Evolutionary conservation across 2,329 filamentous ascomycete species (phyloP), one percentile per base, ranked within the genome.

Genomic region (Sclerotinia borealis): DNA sequence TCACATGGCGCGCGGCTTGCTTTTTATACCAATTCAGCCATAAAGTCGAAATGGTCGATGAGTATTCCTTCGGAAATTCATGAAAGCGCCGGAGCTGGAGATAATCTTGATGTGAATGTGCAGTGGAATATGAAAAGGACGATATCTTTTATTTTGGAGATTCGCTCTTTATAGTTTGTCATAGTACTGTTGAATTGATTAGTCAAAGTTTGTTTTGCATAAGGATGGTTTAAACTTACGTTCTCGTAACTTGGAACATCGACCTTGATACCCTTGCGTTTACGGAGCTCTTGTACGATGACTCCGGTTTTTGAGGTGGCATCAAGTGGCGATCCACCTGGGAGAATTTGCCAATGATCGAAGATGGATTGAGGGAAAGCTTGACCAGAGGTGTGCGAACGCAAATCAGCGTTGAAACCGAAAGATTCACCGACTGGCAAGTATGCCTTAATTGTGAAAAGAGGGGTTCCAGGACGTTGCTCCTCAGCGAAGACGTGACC

Each of bases 251-350:
- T 91, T 75, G 95, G 93, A 78, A 97, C 90, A 75, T 92, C 86
- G 77, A 89, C 82, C 92, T 99, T 99, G 85, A 99, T 84, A 92
- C 93, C 95, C 92, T 99, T 99, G 83, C 93, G 91, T 89, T 97
- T 97, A 78, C 95, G 92, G 89, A 96, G 96, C 65, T 89, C 86
- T 77, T 84, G 82, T 74, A 98, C 92, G 74, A 97, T 84, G 77
- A 85, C 79, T 78, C 93, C 95, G 75, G 89, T 85, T 86, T 93
- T 91, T 76, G 86, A 87, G 75, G 87, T 89, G 77, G 80, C 71
- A 81, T 99, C 93, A 76, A 97, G 86, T 72, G 91, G 88, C 73
- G 90, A 95, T 75, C 95, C 95, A 88, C 93, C 93, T 74, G 93
- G 91, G 73, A 98, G 88, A 75, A 95, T 83, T 83, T 96, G 90